Evolutionary conservation across 805 yeast genomes (phyloP).

Genomic region (Candida oleophila): DNA sequence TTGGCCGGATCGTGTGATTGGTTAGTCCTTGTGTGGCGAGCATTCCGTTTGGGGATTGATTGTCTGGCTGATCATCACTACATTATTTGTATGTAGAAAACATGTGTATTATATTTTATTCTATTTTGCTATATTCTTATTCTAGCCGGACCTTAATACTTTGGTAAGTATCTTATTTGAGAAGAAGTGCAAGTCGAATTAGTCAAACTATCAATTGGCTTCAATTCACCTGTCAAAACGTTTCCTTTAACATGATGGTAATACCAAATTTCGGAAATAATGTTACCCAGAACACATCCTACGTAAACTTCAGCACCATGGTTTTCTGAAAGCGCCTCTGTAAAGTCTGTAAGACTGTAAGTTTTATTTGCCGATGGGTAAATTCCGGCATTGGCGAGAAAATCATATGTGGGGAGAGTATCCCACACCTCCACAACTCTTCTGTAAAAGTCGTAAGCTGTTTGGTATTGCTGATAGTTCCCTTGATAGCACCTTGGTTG

Average conservation of each 20-base stretch:
- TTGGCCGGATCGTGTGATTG: slow-evolving; percentile 50
- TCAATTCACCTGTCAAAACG: slow-evolving; percentile 57
- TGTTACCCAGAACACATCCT: slow-evolving; percentile 49
- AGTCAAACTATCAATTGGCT: slow-evolving; percentile 57
- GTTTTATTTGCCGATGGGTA: slow-evolving; percentile 58
- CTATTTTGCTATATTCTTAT: neutral
- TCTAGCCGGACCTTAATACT: slow-evolving; percentile 22
- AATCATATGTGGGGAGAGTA: slow-evolving; percentile 63
- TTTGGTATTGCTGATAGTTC: slow-evolving; percentile 27
- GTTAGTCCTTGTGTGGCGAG: slow-evolving; percentile 12
- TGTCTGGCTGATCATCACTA: slow-evolving; percentile 14
- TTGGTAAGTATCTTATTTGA: slow-evolving; percentile 68
- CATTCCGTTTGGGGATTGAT: slow-evolving; percentile 8
- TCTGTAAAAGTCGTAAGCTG: slow-evolving; percentile 70
- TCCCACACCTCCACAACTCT: slow-evolving; percentile 58
- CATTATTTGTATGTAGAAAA: slow-evolving; percentile 5
- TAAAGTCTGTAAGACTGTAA: slow-evolving; percentile 56
- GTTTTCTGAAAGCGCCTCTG: slow-evolving; percentile 47
- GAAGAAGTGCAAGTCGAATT: slow-evolving; percentile 60
- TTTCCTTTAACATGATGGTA: slow-evolving; percentile 76
- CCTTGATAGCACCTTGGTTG: slow-evolving; percentile 65
- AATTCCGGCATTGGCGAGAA: slow-evolving; percentile 68
- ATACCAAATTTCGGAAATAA: slow-evolving; percentile 74
- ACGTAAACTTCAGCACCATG: slow-evolving; percentile 60
- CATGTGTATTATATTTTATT: neutral